A percentile compares a stretch with the other conserved stretches of the same genome.
These are phyloP conservation scores for Juglanconis sp. DNA, from an alignment of 2,329 filamentous ascomycete genomes.

Conservation along the genomic window DNA sequence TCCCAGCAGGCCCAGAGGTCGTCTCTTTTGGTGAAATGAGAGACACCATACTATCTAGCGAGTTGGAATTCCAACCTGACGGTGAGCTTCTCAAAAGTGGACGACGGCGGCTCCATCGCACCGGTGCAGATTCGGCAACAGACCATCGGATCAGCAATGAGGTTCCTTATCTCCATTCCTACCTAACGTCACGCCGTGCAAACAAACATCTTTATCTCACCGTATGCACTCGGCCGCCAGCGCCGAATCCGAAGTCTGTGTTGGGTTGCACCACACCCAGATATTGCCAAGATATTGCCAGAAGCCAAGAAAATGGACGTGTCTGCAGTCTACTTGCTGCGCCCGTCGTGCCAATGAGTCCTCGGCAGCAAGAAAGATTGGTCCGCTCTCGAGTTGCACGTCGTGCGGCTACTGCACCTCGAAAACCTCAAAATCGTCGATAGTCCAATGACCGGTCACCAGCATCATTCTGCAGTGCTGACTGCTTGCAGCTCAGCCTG, in stretches of 20 bases:
- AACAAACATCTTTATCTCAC: too few species aligned
- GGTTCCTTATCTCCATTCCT: not conserved
- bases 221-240: too few species aligned
- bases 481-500: not conserved
- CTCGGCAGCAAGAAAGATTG: not conserved
- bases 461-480: not conserved
- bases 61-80: too few species aligned
- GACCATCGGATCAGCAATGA: not conserved
- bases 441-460: not conserved
- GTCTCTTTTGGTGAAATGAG: not conserved
- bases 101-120: too few species aligned
- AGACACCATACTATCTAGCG: too few species aligned
- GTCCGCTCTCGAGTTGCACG: not conserved
- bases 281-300: not conserved
- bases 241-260: not conserved
- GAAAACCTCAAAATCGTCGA: not conserved
- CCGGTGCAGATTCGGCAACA: too few species aligned
- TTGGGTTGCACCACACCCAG: not conserved
- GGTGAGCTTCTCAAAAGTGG: too few species aligned
- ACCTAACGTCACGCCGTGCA: not conserved
- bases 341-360: not conserved
- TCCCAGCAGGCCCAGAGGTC: not conserved
- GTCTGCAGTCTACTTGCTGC: not conserved
- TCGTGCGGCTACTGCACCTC: constrained; percentile 5
- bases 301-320: not conserved